Conservation (phyloP, 2,329 filamentous ascomycete genomes). For the Scedosporium aurantiacum region DNA sequence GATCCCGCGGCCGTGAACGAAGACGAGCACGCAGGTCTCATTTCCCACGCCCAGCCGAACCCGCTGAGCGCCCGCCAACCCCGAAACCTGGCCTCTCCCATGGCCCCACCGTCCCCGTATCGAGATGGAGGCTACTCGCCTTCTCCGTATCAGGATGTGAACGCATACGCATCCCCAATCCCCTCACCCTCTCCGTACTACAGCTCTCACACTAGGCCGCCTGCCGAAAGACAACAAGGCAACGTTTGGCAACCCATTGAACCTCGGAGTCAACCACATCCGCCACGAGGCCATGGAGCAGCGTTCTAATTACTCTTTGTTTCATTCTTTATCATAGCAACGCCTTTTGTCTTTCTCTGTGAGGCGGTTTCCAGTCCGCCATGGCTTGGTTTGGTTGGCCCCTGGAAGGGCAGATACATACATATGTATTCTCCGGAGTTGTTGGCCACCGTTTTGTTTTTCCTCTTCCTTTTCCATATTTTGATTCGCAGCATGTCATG, state of each 20-base stretch:
- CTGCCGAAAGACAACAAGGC: neutral
- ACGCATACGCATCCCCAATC: neutral
- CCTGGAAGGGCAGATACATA: neutral
- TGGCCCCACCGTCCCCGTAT: neutral
- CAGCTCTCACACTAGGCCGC: neutral
- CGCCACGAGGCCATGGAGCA: neutral
- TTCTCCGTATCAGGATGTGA: neutral
- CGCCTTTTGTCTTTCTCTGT: neutral
- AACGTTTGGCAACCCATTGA: neutral
- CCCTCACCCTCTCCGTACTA: neutral
- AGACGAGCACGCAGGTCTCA: constrained; percentile 32
- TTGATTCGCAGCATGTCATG: neutral
- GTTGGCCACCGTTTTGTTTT: neutral
- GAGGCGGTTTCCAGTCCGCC: neutral
- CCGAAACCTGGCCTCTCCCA: neutral
- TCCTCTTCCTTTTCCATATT: neutral
- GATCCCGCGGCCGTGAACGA: constrained; percentile 24
- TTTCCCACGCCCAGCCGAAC: constrained; percentile 23
- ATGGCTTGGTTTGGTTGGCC: neutral
- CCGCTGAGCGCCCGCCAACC: neutral
- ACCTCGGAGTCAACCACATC: neutral
- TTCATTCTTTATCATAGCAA: neutral
- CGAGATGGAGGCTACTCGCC: neutral
- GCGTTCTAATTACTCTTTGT: neutral
- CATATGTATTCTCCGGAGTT: neutral